Evolutionary conservation across 768 basidiomycete genomes (phyloP).

Genomic region (Calocera cornea): DNA sequence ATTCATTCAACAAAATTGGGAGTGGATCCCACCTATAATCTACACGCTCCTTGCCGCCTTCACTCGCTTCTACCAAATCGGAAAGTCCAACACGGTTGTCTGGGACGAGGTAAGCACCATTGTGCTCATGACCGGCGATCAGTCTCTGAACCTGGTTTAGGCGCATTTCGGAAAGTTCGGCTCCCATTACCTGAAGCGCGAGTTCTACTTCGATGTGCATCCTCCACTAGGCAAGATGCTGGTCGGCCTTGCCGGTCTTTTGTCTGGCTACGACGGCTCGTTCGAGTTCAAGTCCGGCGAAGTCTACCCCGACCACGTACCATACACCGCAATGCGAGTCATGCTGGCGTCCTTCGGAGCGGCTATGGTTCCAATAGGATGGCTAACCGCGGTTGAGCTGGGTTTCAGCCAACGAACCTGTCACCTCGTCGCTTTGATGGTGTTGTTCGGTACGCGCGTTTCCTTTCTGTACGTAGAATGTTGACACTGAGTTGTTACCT

Average conservation of each 20-base stretch:
- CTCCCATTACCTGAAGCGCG: slow-evolving; percentile 92
- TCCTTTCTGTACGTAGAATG: not conserved
- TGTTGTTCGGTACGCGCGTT: slow-evolving; percentile 57
- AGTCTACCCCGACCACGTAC: slow-evolving; percentile 68
- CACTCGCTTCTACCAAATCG: slow-evolving; percentile 90
- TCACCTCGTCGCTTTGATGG: slow-evolving; percentile 89
- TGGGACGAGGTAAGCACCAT: slow-evolving; percentile 64
- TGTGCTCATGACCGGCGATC: not conserved
- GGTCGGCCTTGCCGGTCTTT: slow-evolving; percentile 80
- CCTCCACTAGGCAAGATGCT: slow-evolving; percentile 99
- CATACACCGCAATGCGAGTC: slow-evolving; percentile 89
- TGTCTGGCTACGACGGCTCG: slow-evolving; percentile 80
- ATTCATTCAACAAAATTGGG: slow-evolving; percentile 65
- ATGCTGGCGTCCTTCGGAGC: slow-evolving; percentile 91
- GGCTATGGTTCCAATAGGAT: slow-evolving; percentile 86
- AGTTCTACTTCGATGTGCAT: slow-evolving; percentile 99
- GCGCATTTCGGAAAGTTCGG: slow-evolving; percentile 99
- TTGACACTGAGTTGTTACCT: slow-evolving; percentile 3
- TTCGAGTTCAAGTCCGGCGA: slow-evolving; percentile 94
- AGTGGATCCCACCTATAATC: slow-evolving; percentile 60
- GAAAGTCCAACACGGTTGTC: slow-evolving; percentile 69
- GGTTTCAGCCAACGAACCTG: slow-evolving; percentile 82
- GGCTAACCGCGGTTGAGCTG: slow-evolving; percentile 92
- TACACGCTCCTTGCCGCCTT: slow-evolving; percentile 92
- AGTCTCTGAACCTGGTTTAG: slow-evolving; percentile 14